phyloP scores from a whole-genome alignment of 1,284 basidiomycete genomes.

The Tremellales sp. region DNA sequence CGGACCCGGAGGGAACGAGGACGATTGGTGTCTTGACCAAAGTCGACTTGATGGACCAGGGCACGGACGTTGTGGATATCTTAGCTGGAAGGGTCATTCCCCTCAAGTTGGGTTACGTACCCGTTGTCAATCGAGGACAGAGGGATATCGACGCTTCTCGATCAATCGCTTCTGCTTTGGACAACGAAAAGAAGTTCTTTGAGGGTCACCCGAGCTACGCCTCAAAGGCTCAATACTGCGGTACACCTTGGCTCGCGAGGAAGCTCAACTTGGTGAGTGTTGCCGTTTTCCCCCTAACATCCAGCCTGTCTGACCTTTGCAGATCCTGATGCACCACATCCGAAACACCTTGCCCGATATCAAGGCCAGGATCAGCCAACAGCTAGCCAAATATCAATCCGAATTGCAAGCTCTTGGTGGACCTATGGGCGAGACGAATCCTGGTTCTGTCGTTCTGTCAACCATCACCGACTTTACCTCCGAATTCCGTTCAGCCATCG shows the following conservation, averaged over 20 bases:
- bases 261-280: constrained; percentile 84
- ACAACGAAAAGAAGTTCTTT: constrained; percentile 87
- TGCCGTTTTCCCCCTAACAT: neutral
- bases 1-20: constrained; percentile 89
- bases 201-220: constrained; percentile 90
- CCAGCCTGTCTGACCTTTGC: constrained; percentile 1
- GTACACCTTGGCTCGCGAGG: constrained; percentile 93
- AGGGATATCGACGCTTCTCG: constrained; percentile 89
- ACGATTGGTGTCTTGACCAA: constrained; percentile 98
- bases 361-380: constrained; percentile 83
- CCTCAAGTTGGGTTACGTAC: constrained; percentile 90
- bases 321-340: constrained; percentile 99
- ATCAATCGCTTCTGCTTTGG: constrained; percentile 76
- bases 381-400: constrained; percentile 78
- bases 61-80: constrained; percentile 97
- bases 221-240: constrained; percentile 90
- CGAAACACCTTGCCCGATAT: constrained; percentile 94
- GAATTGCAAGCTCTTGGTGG: constrained; percentile 87
- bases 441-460: constrained; percentile 80
- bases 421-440: constrained; percentile 74
- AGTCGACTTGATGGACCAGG: constrained; percentile 95
- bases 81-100: constrained; percentile 93
- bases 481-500: constrained; percentile 93
- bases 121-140: constrained; percentile 95
- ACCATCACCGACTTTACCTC: constrained; percentile 97